phyloP scores from a whole-genome alignment of 495 filamentous ascomycete species.

The Bathelium albidoporum region DNA sequence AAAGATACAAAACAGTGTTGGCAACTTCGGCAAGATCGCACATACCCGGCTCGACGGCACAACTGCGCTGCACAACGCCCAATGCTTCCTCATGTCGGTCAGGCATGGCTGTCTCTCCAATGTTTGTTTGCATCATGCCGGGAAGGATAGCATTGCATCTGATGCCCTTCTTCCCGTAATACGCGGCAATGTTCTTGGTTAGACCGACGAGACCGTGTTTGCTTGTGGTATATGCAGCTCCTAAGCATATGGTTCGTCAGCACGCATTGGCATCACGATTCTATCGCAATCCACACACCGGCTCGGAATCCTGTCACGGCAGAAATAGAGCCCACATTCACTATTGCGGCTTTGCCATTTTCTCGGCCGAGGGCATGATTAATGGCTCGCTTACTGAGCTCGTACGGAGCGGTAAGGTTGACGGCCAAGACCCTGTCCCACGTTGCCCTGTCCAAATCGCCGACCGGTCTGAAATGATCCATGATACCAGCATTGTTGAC shows the following conservation, averaged over 20 bases:
- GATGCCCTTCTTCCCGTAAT: constrained; percentile 48
- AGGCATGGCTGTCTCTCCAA: constrained; percentile 37
- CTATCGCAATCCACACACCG: constrained; percentile 8
- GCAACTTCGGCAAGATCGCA: constrained; percentile 16
- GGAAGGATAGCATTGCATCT: constrained; percentile 45
- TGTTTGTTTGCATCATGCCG: constrained; percentile 49
- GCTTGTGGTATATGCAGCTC: constrained; percentile 46
- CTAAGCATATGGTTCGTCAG: constrained; percentile 25
- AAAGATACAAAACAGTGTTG: constrained; percentile 13
- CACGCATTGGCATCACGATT: neutral
- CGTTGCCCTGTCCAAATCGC: constrained; percentile 34
- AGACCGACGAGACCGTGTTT: constrained; percentile 48
- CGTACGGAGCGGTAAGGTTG: constrained; percentile 50
- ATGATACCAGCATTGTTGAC: constrained; percentile 44
- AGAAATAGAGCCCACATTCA: constrained; percentile 40
- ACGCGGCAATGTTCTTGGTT: constrained; percentile 53
- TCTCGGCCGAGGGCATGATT: constrained; percentile 32
- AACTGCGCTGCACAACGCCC: neutral
- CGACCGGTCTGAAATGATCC: constrained; percentile 27
- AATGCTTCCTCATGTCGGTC: constrained; percentile 38
- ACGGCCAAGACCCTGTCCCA: constrained; percentile 51
- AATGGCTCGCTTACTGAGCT: constrained; percentile 44
- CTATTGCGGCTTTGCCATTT: constrained; percentile 25
- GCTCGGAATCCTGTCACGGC: constrained; percentile 9
- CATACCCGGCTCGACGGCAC: constrained; percentile 5